Percentiles rank a stretch among this genome's conserved stretches.
Evolutionary conservation across 148 eudicot genomes (phyloP).

Genomic region (Fagopyrum esculentum): DNA sequence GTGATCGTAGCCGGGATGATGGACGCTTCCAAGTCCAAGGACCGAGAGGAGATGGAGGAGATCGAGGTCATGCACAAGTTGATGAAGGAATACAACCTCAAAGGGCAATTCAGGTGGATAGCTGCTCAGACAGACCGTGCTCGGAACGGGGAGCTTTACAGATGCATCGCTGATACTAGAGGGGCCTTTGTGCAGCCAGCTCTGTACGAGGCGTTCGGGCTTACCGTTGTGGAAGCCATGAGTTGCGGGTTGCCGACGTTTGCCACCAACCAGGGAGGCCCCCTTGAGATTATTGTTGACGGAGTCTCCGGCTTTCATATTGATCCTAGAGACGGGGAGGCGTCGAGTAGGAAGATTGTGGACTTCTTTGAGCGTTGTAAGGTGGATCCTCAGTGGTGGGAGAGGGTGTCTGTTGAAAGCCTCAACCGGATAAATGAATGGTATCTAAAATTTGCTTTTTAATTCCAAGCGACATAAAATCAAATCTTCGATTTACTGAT

Average conservation of each 20-base stretch:
- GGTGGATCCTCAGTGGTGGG: slow-evolving; percentile 41
- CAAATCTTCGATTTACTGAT: too few relatives aligned
- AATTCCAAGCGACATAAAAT: too few relatives aligned
- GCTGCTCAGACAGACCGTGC: slow-evolving; percentile 57
- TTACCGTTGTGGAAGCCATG: slow-evolving; percentile 69
- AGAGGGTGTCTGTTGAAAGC: slow-evolving; percentile 34
- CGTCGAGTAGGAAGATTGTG: slow-evolving; percentile 49
- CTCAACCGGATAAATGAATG: slow-evolving; percentile 52
- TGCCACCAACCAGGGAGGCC: slow-evolving; percentile 69
- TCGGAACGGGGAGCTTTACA: slow-evolving; percentile 52
- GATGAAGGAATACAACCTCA: slow-evolving; percentile 43
- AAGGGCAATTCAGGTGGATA: slow-evolving; percentile 68
- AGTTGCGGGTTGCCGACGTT: slow-evolving; percentile 64
- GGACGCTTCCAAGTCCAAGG: slow-evolving; percentile 57
- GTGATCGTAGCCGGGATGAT: slow-evolving; percentile 54
- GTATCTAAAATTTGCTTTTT: slow-evolving; percentile 16
- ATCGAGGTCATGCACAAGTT: slow-evolving; percentile 48
- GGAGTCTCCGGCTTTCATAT: slow-evolving; percentile 54
- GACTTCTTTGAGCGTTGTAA: slow-evolving; percentile 52
- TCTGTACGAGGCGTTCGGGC: slow-evolving; percentile 59
- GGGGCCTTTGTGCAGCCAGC: slow-evolving; percentile 77
- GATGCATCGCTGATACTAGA: slow-evolving; percentile 49
- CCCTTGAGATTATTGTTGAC: slow-evolving; percentile 56
- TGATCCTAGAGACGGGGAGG: slow-evolving; percentile 45
- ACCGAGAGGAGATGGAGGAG: slow-evolving; percentile 60